A percentile compares a stretch with the other conserved stretches of the same genome.
phyloP scores from a whole-genome alignment of 768 basidiomycete species.

The Termitomyces sp. region DNA sequence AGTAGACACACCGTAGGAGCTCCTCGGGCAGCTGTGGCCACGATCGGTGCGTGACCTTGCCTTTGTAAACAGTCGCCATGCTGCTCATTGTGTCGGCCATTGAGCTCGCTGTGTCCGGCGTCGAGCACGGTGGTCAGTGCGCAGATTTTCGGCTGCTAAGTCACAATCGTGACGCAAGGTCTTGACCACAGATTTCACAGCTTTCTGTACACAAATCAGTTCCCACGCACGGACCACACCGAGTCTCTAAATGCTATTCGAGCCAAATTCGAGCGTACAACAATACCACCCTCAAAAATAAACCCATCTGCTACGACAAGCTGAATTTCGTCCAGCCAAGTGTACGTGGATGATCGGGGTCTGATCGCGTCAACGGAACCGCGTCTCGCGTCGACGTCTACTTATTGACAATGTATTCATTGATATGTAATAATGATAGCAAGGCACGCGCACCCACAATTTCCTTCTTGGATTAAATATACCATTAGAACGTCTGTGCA shows the following conservation, averaged over 20 bases:
- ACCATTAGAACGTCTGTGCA: neutral
- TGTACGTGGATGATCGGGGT: neutral
- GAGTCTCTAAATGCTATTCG: neutral
- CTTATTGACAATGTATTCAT: neutral
- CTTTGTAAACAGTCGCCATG: slow-evolving; percentile 38
- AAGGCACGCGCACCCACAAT: neutral
- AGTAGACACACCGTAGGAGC: slow-evolving; percentile 46
- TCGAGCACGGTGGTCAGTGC: slow-evolving; percentile 37
- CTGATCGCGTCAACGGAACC: slow-evolving; percentile 2
- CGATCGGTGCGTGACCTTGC: slow-evolving; percentile 49
- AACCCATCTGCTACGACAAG: neutral
- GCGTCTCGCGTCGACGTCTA: neutral
- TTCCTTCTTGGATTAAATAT: neutral
- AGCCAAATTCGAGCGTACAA: neutral
- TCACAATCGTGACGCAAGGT: slow-evolving; percentile 25
- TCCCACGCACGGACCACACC: slow-evolving; percentile 39
- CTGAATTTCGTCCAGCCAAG: neutral
- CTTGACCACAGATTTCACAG: slow-evolving; percentile 22
- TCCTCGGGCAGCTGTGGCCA: slow-evolving; percentile 61
- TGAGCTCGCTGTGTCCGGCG: slow-evolving; percentile 13
- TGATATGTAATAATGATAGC: neutral
- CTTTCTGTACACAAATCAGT: slow-evolving; percentile 17
- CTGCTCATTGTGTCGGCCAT: slow-evolving; percentile 21
- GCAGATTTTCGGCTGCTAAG: slow-evolving; percentile 29
- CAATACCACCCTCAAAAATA: neutral